Conservation (phyloP, 345 rosid species). For the Hibiscus trionum region DNA sequence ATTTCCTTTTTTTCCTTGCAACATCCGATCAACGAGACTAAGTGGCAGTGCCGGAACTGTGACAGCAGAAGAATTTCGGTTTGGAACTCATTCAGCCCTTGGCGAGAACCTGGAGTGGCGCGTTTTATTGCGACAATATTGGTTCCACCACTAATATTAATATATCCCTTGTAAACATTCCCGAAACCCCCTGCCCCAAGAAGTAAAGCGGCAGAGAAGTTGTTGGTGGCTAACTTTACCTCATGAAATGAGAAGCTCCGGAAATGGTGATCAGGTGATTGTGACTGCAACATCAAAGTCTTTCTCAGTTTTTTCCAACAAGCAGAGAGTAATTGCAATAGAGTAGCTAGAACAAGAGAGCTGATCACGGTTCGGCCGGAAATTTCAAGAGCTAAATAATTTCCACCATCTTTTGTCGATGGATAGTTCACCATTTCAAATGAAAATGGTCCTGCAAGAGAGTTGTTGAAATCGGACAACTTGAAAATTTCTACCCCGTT, state of each 20-base stretch:
- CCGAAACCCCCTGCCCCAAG: constrained; percentile 86
- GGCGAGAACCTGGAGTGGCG: constrained; percentile 68
- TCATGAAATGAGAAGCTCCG: constrained; percentile 51
- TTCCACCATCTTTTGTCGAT: constrained; percentile 16
- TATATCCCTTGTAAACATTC: constrained; percentile 66
- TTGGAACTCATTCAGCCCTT: constrained; percentile 73
- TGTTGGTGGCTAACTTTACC: constrained; percentile 53
- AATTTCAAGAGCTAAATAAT: constrained; percentile 34
- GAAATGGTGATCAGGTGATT: constrained; percentile 45
- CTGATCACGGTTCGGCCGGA: background rate
- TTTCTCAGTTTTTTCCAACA: constrained; percentile 26
- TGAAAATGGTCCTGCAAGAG: constrained; percentile 50
- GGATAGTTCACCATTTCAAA: constrained; percentile 21
- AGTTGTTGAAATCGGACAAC: constrained; percentile 28
- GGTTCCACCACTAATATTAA: constrained; percentile 30
- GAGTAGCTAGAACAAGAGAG: constrained; percentile 29
- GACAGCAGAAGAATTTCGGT: constrained; percentile 82
- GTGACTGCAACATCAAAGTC: constrained; percentile 36
- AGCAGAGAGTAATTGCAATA: background rate
- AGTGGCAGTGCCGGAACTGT: constrained; percentile 67
- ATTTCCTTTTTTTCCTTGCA: constrained; percentile 80
- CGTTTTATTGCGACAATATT: constrained; percentile 58
- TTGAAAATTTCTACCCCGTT: constrained; percentile 78
- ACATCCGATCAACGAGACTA: constrained; percentile 74
- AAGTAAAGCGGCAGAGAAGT: constrained; percentile 51